Evolutionary conservation across 768 basidiomycete species (phyloP), one percentile per base, ranked within the genome.

Genomic region (Filobasidium floriforme): DNA sequence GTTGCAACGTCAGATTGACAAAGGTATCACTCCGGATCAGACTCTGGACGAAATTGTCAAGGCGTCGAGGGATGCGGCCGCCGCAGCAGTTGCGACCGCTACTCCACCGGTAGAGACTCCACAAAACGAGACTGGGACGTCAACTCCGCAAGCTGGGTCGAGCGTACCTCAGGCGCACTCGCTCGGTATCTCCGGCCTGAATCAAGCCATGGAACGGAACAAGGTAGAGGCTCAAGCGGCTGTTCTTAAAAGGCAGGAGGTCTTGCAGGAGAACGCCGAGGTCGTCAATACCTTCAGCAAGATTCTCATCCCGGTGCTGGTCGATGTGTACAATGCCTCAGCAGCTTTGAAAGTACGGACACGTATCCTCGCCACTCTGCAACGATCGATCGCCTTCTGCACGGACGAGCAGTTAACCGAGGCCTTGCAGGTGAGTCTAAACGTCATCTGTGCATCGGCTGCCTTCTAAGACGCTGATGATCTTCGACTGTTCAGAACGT

Each of bases 241-340:
- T 15, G 26, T 32, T 28, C 22, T 57, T 15, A 57, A 26, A 15
- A 69, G 67, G 80, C 44, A 37, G 29, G 57, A 65, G 44, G 57
- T 65, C 24, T 22, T 65, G 9, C 7, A 60, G 24, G 64, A 57
- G 59, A 65, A 60, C 15, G 44, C 59, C 11, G 57, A 40, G 19
- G 59, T 65, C n/a, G 64, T 66, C n/a, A 61, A 41, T 22, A 41
- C 86, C 18, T 98, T 92, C 79, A 89, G 93, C 84, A 85, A 86
- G 57, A 81, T 94, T 41, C 86, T 92, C 72, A 87, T 97, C 0
- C 96, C 96, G 0, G 91, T 96, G 63, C 84, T 99, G 63, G 87
- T 98, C 66, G 96, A 98, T 72, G 93, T 99, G n/a, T 98, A 97
- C 79, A 89, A 93, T n/a, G 94, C 96, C 37, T 96, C 91, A 76